Base-by-base conservation (phyloP, 1,284 basidiomycete species). In the Papiliotrema nemorosa region DNA sequence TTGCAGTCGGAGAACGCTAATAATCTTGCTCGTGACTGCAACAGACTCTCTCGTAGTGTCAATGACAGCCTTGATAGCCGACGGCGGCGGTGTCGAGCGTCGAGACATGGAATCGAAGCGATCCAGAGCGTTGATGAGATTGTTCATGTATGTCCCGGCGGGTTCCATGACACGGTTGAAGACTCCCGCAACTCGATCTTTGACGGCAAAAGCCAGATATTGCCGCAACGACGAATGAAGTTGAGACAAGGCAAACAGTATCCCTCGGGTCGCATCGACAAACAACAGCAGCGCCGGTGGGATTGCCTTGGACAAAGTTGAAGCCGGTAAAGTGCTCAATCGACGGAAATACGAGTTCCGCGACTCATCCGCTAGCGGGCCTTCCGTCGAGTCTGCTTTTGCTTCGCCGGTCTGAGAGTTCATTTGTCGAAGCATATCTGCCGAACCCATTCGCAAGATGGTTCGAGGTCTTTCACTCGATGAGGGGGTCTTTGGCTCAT, bases 281-380 rank as follows among this genome's bases (percentile, higher is more conserved):
- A 94, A 81, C 38, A 80, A 80, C 24, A 87, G 77, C 16, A 97
- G 78, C 9, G 87, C 78, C 7, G 80, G 76, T 0, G 93, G 88
- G 10, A 96, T 81, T 14, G 84, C 80, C 57, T 83, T 84, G 22
- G 84, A 80, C 29, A 86, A 81, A 0, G 80, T 79, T 16, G 84
- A 82, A 0, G 79, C 75, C 0, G 88, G 87, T 3, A 94, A 76
- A 38, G 86, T 85, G 18, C 80, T 81, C 16, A 94, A 78, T 18
- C 93, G 84, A 26, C 87, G 85, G 76, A 98, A 98, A 73, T 98
- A 98, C 10, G 88, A 88, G 69, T 92, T 89, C 27, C 90, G 83
- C 67, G 93, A 90, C 22, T 82, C 82, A 49, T 88, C 84, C 65
- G 88, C 63, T 0, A 63, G 55, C 0, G 64, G 63, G 10, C 54